Evolutionary conservation across 345 rosid species (phyloP).

Genomic region (Eucalyptus cloeziana): DNA sequence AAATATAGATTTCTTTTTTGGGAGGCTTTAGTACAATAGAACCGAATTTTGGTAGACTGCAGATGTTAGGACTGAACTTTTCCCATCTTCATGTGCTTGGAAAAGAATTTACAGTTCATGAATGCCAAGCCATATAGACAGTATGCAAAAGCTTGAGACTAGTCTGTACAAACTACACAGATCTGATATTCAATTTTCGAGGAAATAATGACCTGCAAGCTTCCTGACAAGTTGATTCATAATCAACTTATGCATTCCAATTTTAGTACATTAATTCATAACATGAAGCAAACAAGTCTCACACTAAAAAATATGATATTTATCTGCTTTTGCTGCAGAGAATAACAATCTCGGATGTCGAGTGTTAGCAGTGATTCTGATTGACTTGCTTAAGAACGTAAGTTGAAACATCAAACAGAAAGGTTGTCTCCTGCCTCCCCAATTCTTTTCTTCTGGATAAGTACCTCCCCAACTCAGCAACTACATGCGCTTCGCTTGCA

Average conservation of each 20-base stretch:
- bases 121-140: fast-evolving
- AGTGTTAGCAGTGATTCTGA: too few relatives aligned
- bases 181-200: background rate
- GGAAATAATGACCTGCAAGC: background rate
- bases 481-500: background rate
- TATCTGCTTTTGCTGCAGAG: too few relatives aligned
- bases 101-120: background rate
- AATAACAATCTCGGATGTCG: fast-evolving
- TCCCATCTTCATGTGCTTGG: background rate
- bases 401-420: too few relatives aligned
- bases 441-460: background rate
- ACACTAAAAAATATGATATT: background rate
- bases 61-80: background rate
- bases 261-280: background rate
- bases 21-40: background rate
- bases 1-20: too few relatives aligned
- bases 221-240: background rate
- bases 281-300: background rate
- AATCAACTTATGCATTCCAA: background rate
- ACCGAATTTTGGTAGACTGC: background rate
- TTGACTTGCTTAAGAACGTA: too few relatives aligned
- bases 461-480: background rate
- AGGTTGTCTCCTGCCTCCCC: background rate
- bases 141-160: background rate
- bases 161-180: fast-evolving